Conservation (phyloP, 2,329 filamentous ascomycete genomes). For the Immersiporthe knoxdaviesiana region DNA sequence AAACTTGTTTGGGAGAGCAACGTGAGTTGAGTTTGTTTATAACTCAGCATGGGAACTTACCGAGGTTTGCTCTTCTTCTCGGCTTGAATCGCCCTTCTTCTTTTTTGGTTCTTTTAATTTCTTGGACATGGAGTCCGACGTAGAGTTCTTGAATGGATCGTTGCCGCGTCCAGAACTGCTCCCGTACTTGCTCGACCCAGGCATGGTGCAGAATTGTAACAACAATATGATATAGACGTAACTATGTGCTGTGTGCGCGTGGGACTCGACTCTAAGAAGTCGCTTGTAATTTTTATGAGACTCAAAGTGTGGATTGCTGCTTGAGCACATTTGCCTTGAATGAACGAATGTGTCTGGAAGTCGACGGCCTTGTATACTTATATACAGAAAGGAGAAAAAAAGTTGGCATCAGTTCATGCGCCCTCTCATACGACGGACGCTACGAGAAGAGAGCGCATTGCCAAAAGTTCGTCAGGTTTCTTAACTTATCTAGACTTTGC, state of each 20-base stretch:
- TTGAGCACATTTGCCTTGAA: neutral
- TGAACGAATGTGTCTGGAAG: neutral
- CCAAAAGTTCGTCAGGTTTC: neutral
- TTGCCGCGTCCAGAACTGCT: slow-evolving; percentile 23
- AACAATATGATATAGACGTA: neutral
- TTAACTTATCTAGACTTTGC: neutral
- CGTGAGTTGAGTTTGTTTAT: too few species aligned
- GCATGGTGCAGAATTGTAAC: slow-evolving; percentile 8
- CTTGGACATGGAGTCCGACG: slow-evolving; percentile 26
- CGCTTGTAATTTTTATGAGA: neutral
- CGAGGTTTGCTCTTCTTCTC: slow-evolving; percentile 26
- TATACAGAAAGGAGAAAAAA: neutral
- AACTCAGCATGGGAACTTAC: slow-evolving; percentile 12
- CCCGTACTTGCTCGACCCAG: slow-evolving; percentile 20
- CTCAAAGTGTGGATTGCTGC: neutral
- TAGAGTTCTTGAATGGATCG: slow-evolving; percentile 28
- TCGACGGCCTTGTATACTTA: neutral
- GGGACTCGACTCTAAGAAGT: neutral
- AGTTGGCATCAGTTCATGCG: too few species aligned
- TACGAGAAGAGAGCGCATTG: neutral
- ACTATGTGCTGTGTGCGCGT: neutral
- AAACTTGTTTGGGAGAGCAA: too few species aligned
- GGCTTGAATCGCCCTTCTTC: slow-evolving; percentile 27
- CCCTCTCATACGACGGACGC: neutral
- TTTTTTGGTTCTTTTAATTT: slow-evolving; percentile 28